Conservation (phyloP, 306 rosid species). For the Cucurbita maxima region DNA sequence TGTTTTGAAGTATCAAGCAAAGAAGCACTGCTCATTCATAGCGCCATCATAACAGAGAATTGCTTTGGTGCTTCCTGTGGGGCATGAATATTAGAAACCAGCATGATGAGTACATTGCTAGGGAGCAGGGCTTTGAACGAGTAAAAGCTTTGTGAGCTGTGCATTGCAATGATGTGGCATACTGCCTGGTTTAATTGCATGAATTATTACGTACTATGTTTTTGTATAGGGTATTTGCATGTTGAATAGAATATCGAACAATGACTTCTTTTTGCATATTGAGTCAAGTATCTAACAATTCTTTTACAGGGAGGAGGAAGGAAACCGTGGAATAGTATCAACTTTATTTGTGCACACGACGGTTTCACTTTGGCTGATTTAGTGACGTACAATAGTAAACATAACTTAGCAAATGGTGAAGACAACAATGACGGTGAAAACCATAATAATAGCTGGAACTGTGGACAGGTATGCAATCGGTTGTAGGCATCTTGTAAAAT, state of each 20-base stretch:
- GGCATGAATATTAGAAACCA: neutral
- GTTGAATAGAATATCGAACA: neutral
- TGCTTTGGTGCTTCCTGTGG: neutral
- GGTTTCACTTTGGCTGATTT: constrained; percentile 91
- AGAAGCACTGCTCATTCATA: neutral
- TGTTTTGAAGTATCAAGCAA: neutral
- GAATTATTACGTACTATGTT: neutral
- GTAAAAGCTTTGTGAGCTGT: neutral
- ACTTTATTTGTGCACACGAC: constrained; percentile 85
- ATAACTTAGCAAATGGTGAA: constrained; percentile 80
- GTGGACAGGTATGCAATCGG: constrained; percentile 61
- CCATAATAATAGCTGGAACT: constrained; percentile 98
- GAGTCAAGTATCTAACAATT: neutral
- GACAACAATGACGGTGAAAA: constrained; percentile 91
- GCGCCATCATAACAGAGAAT: neutral
- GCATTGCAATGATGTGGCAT: neutral
- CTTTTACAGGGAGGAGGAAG: constrained; percentile 66
- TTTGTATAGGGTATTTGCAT: neutral
- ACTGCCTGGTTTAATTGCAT: neutral
- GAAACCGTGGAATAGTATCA: constrained; percentile 83
- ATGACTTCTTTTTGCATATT: neutral
- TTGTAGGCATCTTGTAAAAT: constrained; percentile 8
- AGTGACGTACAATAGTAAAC: constrained; percentile 75
- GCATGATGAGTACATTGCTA: neutral
- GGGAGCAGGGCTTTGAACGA: neutral